phyloP scores from a whole-genome alignment of 169 alveolate genomes.

The Cryptosporidium felis region DNA sequence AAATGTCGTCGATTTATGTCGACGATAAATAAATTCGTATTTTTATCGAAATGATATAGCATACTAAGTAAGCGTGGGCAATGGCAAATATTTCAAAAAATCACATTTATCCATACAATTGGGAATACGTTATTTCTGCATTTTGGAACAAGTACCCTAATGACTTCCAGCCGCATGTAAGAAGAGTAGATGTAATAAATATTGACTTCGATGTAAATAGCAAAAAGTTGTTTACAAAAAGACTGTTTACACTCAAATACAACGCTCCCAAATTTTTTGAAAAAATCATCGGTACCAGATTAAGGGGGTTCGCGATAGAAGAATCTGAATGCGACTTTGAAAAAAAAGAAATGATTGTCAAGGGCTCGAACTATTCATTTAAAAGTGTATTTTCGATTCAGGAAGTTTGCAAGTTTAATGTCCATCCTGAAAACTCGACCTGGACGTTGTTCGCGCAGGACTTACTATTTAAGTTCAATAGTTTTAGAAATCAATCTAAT shows the following conservation, averaged over 20 bases:
- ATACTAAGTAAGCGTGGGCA: too few relatives aligned
- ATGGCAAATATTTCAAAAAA: slow-evolving; percentile 25
- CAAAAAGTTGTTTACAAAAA: not conserved
- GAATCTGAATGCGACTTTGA: not conserved
- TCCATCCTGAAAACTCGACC: not conserved
- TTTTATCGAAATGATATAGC: too few relatives aligned
- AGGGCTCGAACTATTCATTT: slow-evolving; percentile 17
- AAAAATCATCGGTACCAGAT: slow-evolving; percentile 5
- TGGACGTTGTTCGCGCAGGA: slow-evolving; percentile 18
- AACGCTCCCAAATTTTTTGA: not conserved
- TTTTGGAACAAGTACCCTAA: slow-evolving; percentile 51
- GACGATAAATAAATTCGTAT: too few relatives aligned
- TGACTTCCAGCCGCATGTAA: slow-evolving; percentile 32
- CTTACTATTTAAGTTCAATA: not conserved
- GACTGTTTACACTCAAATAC: slow-evolving; percentile 23
- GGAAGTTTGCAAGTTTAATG: not conserved
- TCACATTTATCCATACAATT: not conserved
- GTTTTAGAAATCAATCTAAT: not conserved
- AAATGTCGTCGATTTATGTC: too few relatives aligned
- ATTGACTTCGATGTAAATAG: not conserved
- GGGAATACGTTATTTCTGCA: slow-evolving; percentile 27
- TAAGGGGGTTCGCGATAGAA: slow-evolving; percentile 9
- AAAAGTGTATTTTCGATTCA: not conserved
- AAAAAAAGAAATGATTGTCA: not conserved
- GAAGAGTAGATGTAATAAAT: slow-evolving; percentile 23